phyloP scores from a whole-genome alignment of 116 monocot genomes.

The Iris pallida region DNA sequence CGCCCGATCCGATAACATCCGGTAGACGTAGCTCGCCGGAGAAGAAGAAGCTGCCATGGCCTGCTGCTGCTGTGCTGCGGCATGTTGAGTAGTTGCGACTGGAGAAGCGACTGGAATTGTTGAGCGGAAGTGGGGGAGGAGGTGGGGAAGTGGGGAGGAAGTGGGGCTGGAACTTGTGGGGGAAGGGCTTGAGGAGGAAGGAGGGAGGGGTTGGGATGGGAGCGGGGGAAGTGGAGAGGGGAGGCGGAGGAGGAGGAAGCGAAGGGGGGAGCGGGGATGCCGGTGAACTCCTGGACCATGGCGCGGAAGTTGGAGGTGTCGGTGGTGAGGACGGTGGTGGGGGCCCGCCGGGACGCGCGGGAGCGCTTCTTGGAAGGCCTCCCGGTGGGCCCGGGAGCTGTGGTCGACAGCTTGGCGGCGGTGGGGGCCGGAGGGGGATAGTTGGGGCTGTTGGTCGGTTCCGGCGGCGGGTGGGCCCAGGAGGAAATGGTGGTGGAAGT shows the following conservation, averaged over 20 bases:
- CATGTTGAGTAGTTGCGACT: neutral
- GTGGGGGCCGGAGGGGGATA: neutral
- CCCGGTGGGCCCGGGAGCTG: conserved; percentile 5
- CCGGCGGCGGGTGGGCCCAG: neutral
- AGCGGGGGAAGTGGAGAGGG: conserved; percentile 33
- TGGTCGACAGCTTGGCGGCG: conserved; percentile 7
- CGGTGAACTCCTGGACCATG: conserved; percentile 96
- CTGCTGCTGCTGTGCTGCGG: neutral
- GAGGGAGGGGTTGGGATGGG: conserved; percentile 11
- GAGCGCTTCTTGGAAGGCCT: conserved; percentile 61
- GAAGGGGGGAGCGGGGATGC: conserved; percentile 71
- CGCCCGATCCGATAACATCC: neutral
- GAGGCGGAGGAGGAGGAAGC: conserved; percentile 19
- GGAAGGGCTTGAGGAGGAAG: conserved; percentile 49
- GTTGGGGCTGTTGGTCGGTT: neutral
- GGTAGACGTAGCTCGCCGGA: neutral
- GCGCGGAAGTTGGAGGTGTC: conserved; percentile 89
- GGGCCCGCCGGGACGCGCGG: conserved; percentile 64
- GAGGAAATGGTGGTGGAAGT: neutral
- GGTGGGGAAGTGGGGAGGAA: neutral
- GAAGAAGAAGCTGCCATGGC: neutral
- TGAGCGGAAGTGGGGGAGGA: neutral
- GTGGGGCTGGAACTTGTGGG: conserved; percentile 28
- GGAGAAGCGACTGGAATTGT: conserved; percentile 42
- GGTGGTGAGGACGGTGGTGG: conserved; percentile 81